phyloP scores from a whole-genome alignment of 2,329 filamentous ascomycete genomes.

The Trichoderma atrobrunneum region DNA sequence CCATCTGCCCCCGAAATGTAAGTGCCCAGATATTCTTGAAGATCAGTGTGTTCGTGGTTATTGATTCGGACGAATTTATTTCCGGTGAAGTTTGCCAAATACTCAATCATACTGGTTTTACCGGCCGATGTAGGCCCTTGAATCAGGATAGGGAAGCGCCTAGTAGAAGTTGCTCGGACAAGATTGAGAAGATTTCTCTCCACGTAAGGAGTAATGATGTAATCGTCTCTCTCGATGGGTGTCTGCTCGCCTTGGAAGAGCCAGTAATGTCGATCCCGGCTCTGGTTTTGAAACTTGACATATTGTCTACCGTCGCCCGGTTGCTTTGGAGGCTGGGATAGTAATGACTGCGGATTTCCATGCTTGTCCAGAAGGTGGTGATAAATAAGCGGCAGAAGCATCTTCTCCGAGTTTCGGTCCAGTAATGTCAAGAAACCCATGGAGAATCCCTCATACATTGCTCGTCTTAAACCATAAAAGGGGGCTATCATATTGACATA shows the following conservation, averaged over 20 bases:
- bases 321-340: slow-evolving; percentile 73
- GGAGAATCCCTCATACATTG: slow-evolving; percentile 90
- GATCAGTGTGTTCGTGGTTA: slow-evolving; percentile 97
- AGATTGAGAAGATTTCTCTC: slow-evolving; percentile 93
- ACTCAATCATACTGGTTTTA: slow-evolving; percentile 99
- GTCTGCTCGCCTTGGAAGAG: slow-evolving; percentile 70
- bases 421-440: slow-evolving; percentile 97
- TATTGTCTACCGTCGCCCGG: slow-evolving; percentile 75
- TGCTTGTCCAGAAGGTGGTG: slow-evolving; percentile 73
- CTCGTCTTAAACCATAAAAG: slow-evolving; percentile 78
- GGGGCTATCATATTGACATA: slow-evolving; percentile 85
- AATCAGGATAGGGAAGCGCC: slow-evolving; percentile 88
- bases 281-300: slow-evolving; percentile 70
- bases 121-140: slow-evolving; percentile 96
- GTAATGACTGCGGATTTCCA: slow-evolving; percentile 64
- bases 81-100: slow-evolving; percentile 91
- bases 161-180: slow-evolving; percentile 87
- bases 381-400: slow-evolving; percentile 75
- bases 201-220: slow-evolving; percentile 95
- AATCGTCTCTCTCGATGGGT: slow-evolving; percentile 71
- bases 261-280: slow-evolving; percentile 76
- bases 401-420: slow-evolving; percentile 73
- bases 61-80: slow-evolving; percentile 99
- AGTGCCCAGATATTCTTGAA: slow-evolving; percentile 95
- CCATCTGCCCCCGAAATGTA: slow-evolving; percentile 87